Percentiles rank a stretch among this genome's conserved stretches.
Evolutionary conservation across 257 asterid species (phyloP).

Genomic region (Penstemon eatonii): DNA sequence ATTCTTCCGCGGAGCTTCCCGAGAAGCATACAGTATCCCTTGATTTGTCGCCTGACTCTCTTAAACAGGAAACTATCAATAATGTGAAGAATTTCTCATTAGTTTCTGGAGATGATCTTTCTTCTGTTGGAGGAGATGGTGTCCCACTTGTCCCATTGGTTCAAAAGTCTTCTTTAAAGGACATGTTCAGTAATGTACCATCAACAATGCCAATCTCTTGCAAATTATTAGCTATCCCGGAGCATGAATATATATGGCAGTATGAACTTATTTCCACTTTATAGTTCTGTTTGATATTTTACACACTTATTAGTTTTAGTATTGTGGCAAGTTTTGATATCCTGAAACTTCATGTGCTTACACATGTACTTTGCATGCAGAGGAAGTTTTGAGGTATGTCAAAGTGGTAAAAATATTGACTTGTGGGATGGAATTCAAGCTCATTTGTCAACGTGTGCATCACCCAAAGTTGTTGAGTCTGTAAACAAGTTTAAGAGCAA

Average conservation of each 20-base stretch:
- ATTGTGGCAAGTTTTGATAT: slow-evolving; percentile 20
- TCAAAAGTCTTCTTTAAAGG: slow-evolving; percentile 33
- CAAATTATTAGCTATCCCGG: slow-evolving; percentile 64
- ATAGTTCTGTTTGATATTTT: slow-evolving; percentile 19
- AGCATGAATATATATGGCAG: slow-evolving; percentile 83
- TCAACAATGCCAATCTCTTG: slow-evolving; percentile 37
- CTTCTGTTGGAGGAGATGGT: slow-evolving; percentile 44
- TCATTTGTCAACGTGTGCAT: slow-evolving; percentile 74
- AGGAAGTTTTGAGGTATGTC: slow-evolving; percentile 74
- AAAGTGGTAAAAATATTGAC: slow-evolving; percentile 48
- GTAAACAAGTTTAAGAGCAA: slow-evolving; percentile 58
- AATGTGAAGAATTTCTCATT: slow-evolving; percentile 37
- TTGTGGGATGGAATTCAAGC: slow-evolving; percentile 83
- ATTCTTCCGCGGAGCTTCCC: slow-evolving; percentile 41
- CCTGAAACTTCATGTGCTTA: slow-evolving; percentile 25
- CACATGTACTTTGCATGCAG: slow-evolving; percentile 44
- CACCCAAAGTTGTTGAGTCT: slow-evolving; percentile 62
- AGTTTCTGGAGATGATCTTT: slow-evolving; percentile 42
- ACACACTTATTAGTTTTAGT: slow-evolving; percentile 13
- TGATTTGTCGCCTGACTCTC: slow-evolving; percentile 37
- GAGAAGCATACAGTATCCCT: slow-evolving; percentile 41
- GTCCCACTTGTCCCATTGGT: slow-evolving; percentile 33
- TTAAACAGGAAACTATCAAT: slow-evolving; percentile 40
- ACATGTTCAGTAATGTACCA: slow-evolving; percentile 41
- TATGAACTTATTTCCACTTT: slow-evolving; percentile 44